Conservation (phyloP, 164 flowering plant genomes). For the Aristolochia contorta region DNA sequence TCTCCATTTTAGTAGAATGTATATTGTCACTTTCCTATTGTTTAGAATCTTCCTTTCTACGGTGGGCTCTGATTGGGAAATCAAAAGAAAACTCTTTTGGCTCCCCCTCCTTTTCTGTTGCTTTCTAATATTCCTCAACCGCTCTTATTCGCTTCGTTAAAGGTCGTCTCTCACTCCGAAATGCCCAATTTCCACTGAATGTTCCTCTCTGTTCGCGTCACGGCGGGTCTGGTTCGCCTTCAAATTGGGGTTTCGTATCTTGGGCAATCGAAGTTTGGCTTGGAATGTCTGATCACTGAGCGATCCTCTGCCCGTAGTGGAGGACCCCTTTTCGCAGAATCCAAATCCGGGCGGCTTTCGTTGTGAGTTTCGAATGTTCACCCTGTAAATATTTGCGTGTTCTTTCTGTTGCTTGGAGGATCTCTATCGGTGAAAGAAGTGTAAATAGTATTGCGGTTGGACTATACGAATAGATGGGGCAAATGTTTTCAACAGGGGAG, state of each 20-base stretch:
- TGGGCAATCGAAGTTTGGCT: background rate
- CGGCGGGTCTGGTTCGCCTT: background rate
- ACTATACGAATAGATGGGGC: background rate
- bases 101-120: no score
- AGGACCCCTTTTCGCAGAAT: slow-evolving; percentile 40
- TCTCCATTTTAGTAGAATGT: no score
- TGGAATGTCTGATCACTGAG: slow-evolving; percentile 30
- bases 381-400: background rate
- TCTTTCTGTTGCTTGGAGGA: background rate
- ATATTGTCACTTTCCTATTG: no score
- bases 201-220: background rate
- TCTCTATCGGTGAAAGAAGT: no score
- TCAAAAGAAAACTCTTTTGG: background rate
- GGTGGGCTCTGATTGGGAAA: no score
- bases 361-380: slow-evolving; percentile 2
- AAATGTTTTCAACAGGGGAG: slow-evolving; percentile 8
- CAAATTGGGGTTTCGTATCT: background rate
- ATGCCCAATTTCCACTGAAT: background rate
- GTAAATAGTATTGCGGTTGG: background rate
- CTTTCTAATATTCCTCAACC: background rate
- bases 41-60: no score
- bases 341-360: slow-evolving; percentile 1
- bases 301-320: slow-evolving; percentile 50
- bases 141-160: background rate
- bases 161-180: background rate